phyloP scores from a whole-genome alignment of 1,139 yeast species.

The Pichia inconspicua region DNA sequence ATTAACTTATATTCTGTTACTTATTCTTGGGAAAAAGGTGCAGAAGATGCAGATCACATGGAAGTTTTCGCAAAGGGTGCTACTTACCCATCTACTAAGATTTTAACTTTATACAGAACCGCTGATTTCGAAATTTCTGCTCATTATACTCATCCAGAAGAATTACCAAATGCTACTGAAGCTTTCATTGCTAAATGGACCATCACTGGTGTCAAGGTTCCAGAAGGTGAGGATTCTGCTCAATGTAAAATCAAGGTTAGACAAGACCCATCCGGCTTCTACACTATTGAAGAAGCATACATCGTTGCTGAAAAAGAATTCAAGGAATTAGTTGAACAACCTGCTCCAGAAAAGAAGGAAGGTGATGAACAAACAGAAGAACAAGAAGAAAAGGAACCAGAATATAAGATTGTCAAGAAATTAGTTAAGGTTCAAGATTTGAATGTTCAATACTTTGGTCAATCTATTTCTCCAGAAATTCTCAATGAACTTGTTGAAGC shows the following conservation, averaged over 20 bases:
- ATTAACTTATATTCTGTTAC: conserved; percentile 87
- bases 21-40: conserved; percentile 91
- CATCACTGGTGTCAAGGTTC: conserved; percentile 75
- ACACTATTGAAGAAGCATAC: conserved; percentile 89
- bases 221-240: conserved; percentile 68
- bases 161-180: conserved; percentile 66
- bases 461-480: conserved; percentile 52
- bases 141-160: conserved; percentile 67
- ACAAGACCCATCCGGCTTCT: conserved; percentile 95
- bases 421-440: conserved; percentile 87
- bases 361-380: conserved; percentile 17
- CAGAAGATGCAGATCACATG: conserved; percentile 83
- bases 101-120: conserved; percentile 87
- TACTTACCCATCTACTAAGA: conserved; percentile 88
- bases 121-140: conserved; percentile 86
- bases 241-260: conserved; percentile 91
- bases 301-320: conserved; percentile 87
- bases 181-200: conserved; percentile 76
- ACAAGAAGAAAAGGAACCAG: conserved; percentile 48
- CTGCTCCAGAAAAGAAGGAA: conserved; percentile 39
- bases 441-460: conserved; percentile 48
- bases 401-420: conserved; percentile 87
- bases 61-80: conserved; percentile 98
- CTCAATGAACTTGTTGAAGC: conserved; percentile 64
- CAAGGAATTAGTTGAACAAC: conserved; percentile 72